Evolutionary conservation across 2,329 filamentous ascomycete genomes (phyloP).

Genomic region (Colletotrichum sp.): DNA sequence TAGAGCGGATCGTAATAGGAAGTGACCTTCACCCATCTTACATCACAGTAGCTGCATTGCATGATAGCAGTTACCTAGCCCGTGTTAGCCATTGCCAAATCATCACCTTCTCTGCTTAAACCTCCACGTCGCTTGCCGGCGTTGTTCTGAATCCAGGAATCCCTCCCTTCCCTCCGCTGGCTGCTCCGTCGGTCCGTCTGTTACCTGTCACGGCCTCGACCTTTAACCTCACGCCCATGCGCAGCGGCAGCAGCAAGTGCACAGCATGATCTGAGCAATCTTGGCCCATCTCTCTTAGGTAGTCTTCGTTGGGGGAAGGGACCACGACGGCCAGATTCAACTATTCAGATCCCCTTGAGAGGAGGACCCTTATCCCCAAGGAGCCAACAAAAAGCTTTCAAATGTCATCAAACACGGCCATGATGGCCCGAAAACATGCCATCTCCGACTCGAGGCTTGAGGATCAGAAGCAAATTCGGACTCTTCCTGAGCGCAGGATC

Average conservation of each 20-base stretch:
- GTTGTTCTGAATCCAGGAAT: neutral
- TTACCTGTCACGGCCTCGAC: neutral
- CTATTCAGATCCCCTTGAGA: neutral
- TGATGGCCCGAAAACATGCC: neutral
- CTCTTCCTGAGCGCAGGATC: neutral
- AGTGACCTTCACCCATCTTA: neutral
- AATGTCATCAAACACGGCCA: neutral
- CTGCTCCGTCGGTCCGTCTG: neutral
- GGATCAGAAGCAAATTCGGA: constrained; percentile 17
- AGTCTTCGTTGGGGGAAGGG: constrained; percentile 3
- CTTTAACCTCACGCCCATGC: constrained; percentile 15
- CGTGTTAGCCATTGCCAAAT: neutral
- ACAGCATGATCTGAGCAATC: neutral
- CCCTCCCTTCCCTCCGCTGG: neutral
- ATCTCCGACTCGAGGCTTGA: neutral
- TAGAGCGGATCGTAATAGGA: neutral
- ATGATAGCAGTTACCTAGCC: neutral
- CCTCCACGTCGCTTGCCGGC: neutral
- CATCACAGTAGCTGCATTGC: neutral
- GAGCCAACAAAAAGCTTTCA: constrained; percentile 6
- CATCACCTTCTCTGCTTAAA: neutral
- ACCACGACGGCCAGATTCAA: neutral
- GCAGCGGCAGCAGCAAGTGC: neutral
- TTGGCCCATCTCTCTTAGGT: neutral
- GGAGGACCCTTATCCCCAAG: neutral